Evolutionary conservation across 805 yeast species (phyloP), one percentile per base, ranked within the genome.

Genomic region (Starmerella gropengiesseri): DNA sequence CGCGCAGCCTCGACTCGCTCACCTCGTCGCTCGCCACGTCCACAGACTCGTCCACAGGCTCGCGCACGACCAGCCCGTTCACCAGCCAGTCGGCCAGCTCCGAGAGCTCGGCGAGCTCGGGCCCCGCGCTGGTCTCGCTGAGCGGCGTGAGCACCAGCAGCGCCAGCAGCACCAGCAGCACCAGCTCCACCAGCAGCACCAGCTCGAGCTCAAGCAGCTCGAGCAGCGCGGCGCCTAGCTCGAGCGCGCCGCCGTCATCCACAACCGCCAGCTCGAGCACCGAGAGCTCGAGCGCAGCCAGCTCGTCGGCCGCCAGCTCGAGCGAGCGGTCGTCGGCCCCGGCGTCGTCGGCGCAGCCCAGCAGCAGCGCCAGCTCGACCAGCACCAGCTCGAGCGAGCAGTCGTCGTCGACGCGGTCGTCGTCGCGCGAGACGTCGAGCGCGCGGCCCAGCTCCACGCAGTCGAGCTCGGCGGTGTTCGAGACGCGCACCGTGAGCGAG

Each of bases 401-500:
- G 20, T 16, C 32, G 32, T 16, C 21, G 16, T 12, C 28, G n/a
- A 27, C 40, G 18, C n/a, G 40, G 17, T 8, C 44, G 12, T 19
- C 41, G 19, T 22, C 40, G 17, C 11, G 39, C 30, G 22, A 22
- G 22, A 18, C 31, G 27, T 13, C 25, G 8, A 21, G 40, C 11
- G 16, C 29, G 14, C 3, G 27, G 23, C 6, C 41, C 8, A 20
- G 32, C 25, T 9, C 37, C 13, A 27, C 31, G 23, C 9, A 18
- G 23, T 27, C 32, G 11, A 18, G 29, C 19, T 8, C 34, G 19
- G 17, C 40, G 17, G 19, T 20, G 16, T 14, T 20, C 22, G 19
- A 30, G 21, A 21, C 42, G 37, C 19, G 36, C 27, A 33, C 36
- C 19, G 37, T 33, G 19, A 33, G 37, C 37, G 13, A 22, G 37